phyloP scores from a whole-genome alignment of 2,329 filamentous ascomycete genomes.

The Ascochyta rabiei region DNA sequence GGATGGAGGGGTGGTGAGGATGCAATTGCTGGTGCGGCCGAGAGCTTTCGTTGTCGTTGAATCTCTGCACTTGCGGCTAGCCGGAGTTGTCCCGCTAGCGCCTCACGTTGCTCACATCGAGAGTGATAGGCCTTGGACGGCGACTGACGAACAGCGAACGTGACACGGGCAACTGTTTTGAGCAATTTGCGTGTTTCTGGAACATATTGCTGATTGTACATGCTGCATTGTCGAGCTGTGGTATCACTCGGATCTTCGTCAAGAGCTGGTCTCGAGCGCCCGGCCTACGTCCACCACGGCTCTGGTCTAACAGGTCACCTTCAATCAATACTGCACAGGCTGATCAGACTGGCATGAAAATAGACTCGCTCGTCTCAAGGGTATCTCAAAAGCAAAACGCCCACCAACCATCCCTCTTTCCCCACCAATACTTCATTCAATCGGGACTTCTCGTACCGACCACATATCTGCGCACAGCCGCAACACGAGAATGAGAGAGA shows the following conservation, averaged over 20 bases:
- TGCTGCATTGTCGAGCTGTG: neutral
- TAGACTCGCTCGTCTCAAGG: slow-evolving; percentile 15
- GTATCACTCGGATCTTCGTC: neutral
- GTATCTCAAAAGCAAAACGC: slow-evolving; percentile 43
- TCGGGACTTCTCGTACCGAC: neutral
- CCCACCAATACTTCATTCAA: neutral
- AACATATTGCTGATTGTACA: neutral
- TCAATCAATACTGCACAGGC: neutral
- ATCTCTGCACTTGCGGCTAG: slow-evolving; percentile 30
- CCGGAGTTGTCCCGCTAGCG: slow-evolving; percentile 19
- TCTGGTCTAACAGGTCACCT: neutral
- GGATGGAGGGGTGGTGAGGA: slow-evolving; percentile 43
- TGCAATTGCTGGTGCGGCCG: slow-evolving; percentile 47
- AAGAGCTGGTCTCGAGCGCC: neutral
- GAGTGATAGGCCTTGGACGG: neutral
- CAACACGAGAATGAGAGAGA: neutral
- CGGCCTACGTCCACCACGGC: neutral
- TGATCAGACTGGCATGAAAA: neutral
- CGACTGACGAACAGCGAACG: neutral
- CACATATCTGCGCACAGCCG: neutral
- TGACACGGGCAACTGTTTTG: neutral
- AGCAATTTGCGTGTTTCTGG: neutral
- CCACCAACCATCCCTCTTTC: neutral
- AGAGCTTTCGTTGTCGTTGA: slow-evolving; percentile 33
- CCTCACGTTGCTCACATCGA: neutral